phyloP scores from a whole-genome alignment of 176 grass and related monocot genomes.

The Poa pratensis region DNA sequence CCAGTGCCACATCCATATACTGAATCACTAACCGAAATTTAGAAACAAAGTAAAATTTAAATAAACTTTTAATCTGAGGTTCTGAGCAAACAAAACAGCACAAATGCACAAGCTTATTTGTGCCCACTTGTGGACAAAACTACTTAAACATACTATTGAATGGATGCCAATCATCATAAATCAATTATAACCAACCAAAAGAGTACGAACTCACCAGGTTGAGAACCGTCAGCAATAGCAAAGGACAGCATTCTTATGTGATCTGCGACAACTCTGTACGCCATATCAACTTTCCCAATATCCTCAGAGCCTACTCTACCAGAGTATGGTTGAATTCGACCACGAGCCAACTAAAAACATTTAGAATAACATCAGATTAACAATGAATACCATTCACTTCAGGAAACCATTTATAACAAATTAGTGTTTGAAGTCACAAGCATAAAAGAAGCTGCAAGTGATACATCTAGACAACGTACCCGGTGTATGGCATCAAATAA shows the following conservation, averaged over 20 bases:
- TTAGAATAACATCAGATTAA: conserved; percentile 40
- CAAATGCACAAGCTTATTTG: not conserved
- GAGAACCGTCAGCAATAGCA: conserved; percentile 92
- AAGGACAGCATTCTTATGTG: conserved; percentile 93
- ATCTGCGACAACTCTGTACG: conserved; percentile 95
- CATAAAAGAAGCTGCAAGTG: conserved; percentile 35
- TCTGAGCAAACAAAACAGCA: not conserved
- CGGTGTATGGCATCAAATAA: conserved; percentile 91
- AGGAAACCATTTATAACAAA: conserved; percentile 5
- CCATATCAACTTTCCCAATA: conserved; percentile 92
- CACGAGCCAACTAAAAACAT: conserved; percentile 57
- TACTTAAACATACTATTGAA: not conserved
- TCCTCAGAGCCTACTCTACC: conserved; percentile 80
- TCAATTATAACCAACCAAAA: conserved; percentile 25
- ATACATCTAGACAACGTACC: conserved; percentile 41
- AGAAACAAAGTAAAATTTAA: not conserved
- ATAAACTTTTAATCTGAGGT: not conserved
- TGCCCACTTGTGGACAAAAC: not conserved
- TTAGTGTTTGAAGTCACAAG: not conserved
- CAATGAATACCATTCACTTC: conserved; percentile 10
- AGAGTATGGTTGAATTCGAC: conserved; percentile 65
- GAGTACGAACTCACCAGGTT: conserved; percentile 61
- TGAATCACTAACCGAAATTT: conserved; percentile 5
- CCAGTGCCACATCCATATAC: not conserved
- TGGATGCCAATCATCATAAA: conserved; percentile 18